phyloP scores from a whole-genome alignment of 2,329 filamentous ascomycete genomes.

The Aulographum hederae region DNA sequence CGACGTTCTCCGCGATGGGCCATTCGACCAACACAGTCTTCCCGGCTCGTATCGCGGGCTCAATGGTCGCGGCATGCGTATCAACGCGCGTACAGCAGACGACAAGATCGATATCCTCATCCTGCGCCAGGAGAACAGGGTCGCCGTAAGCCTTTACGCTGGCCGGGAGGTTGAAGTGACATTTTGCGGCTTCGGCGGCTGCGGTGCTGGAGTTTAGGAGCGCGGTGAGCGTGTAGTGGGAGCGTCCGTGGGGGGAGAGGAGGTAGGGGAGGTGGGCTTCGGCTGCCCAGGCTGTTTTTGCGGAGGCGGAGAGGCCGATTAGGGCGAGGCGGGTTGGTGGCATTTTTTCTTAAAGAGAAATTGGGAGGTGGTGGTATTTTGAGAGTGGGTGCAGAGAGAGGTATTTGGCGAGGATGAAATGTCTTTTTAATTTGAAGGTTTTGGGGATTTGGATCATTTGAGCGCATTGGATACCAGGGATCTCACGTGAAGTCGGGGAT shows the following conservation, averaged over 20 bases:
- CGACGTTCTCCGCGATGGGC: background rate
- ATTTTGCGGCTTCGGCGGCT: background rate
- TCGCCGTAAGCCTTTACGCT: background rate
- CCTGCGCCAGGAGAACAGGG: background rate
- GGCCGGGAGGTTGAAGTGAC: background rate
- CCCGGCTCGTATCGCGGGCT: background rate
- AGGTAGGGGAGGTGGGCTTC: constrained; percentile 1
- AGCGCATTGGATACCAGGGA: too few relatives aligned
- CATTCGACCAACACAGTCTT: background rate
- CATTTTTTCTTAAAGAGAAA: too few relatives aligned
- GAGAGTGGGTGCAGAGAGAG: too few relatives aligned
- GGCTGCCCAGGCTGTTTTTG: background rate
- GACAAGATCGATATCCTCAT: background rate
- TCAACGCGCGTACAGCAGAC: background rate
- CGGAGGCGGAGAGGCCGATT: background rate
- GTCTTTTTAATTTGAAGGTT: too few relatives aligned
- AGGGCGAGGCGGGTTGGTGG: background rate
- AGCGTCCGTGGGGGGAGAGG: background rate
- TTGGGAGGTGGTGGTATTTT: too few relatives aligned
- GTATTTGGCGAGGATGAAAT: too few relatives aligned
- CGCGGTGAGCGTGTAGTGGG: background rate
- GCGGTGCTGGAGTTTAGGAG: background rate
- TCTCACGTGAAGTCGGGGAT: too few relatives aligned
- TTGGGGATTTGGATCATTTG: too few relatives aligned
- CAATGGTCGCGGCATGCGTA: background rate